These are phyloP conservation scores for Exophiala xenobiotica DNA, from an alignment of 2,329 filamentous ascomycete genomes.

Conservation along the genomic window DNA sequence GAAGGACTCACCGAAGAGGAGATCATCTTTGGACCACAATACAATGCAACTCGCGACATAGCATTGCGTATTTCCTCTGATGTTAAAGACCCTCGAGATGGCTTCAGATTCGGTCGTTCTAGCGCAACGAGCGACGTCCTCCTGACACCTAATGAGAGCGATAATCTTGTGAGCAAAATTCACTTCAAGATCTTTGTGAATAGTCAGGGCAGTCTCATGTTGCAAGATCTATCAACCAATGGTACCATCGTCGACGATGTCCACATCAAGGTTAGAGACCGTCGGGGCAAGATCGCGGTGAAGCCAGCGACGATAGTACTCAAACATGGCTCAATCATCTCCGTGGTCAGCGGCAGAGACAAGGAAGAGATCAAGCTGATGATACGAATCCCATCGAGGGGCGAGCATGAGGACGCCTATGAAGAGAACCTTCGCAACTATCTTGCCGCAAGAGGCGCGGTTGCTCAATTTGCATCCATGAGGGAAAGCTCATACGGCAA, in stretches of 20 bases:
- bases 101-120: conserved; percentile 88
- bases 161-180: conserved; percentile 81
- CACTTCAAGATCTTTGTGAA: conserved; percentile 95
- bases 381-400: conserved; percentile 76
- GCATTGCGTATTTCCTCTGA: conserved; percentile 75
- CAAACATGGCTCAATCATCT: conserved; percentile 69
- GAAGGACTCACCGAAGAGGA: conserved; percentile 44
- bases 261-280: conserved; percentile 54
- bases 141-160: conserved; percentile 66
- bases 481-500: conserved; percentile 57
- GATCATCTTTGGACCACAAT: conserved; percentile 33
- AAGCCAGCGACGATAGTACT: conserved; percentile 60
- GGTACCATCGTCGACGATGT: conserved; percentile 81
- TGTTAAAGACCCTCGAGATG: conserved; percentile 66
- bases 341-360: conserved; percentile 55
- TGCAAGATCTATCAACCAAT: conserved; percentile 94
- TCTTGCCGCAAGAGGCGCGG: conserved; percentile 44
- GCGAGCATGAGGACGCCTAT: conserved; percentile 68
- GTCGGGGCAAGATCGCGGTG: conserved; percentile 13
- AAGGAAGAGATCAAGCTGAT: conserved; percentile 73
- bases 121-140: conserved; percentile 67
- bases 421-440: conserved; percentile 68
- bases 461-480: conserved; percentile 33
- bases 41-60: conserved; percentile 56
- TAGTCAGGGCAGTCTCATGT: conserved; percentile 79